Evolutionary conservation across 148 eudicot genomes (phyloP).

Genomic region (Persicaria maculosa): DNA sequence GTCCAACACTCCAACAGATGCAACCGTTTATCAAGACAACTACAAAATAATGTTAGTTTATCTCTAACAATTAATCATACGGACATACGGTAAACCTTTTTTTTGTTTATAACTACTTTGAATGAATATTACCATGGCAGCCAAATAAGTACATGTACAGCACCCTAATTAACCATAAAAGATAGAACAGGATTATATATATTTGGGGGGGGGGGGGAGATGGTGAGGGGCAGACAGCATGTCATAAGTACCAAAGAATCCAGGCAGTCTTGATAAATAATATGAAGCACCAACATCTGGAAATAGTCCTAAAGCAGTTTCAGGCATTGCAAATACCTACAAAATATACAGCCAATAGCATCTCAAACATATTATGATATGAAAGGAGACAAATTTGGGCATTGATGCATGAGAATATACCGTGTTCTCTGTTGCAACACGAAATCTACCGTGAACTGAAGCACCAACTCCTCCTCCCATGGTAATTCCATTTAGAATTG

Average conservation of each 20-base stretch:
- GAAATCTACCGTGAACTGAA: conserved; percentile 90
- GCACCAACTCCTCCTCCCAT: conserved; percentile 98
- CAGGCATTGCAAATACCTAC: conserved; percentile 98
- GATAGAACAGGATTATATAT: background rate
- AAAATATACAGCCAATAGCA: conserved; percentile 6
- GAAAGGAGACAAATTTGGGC: background rate
- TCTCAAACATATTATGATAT: background rate
- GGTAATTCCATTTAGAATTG: conserved; percentile 85
- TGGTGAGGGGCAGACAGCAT: background rate
- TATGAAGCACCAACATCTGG: conserved; percentile 96
- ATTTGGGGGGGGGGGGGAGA: no score
- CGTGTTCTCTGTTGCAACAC: conserved; percentile 88
- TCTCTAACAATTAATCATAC: background rate
- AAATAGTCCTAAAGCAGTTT: conserved; percentile 89
- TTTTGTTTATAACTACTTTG: background rate
- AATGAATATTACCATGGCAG: background rate
- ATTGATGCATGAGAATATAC: conserved; percentile 28
- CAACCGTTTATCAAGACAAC: background rate
- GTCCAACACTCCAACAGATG: background rate
- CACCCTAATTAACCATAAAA: background rate
- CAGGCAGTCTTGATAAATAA: conserved; percentile 83
- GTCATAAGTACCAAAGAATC: conserved; percentile 66
- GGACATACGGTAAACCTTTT: background rate
- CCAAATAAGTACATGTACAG: background rate
- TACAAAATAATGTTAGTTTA: background rate